Base-by-base conservation (phyloP, 371 early-diverging fungal genomes). In the Fennellomyces sp. region DNA sequence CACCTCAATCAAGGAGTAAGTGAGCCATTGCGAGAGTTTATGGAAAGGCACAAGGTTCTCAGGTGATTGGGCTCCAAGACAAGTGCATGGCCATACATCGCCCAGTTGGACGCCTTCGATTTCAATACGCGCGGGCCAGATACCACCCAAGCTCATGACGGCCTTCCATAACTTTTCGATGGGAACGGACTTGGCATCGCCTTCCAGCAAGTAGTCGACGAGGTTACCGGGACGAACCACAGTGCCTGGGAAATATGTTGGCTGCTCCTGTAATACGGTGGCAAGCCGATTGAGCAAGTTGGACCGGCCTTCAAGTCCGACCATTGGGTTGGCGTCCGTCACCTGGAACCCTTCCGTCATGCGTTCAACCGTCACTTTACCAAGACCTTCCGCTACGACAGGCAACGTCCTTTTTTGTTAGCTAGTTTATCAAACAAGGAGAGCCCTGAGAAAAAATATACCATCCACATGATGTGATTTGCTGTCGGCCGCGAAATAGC, bases 11-110 rank as follows among this genome's bases (percentile, higher is more conserved):
- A 96, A 76, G 0, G 94, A 94, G 73, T 95, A 96, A 1, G 95
- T 92, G 29, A 97, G 86, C 97, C 97, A 97, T 72, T 95, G 95
- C 15, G 94, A 92, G 36, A 97, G 82, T 61, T 97, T 97, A 74
- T 97, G 96, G 79, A 95, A 95, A 19, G 93, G 84, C 7, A 95
- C 91, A 47, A 80, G 65, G 25, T 82, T 73, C 27, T 78, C 80
- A 45, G 66, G 53, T 10, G 69, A 55, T 1, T 36, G n/a, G 21
- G 66, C 68, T 0, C 64, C 63, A n/a, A 85, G 63, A n/a, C 82
- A 72, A 12, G 71, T 62, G 50, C 88, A 92, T 6, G 89, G 90
- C 97, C 97, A 97, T 23, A 95, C 95, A 66, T 97, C 97, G 10
- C 97, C 97, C 52, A 96, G 63, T 4, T 89, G 79, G 13, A 85